Base-by-base conservation (phyloP, 495 filamentous ascomycete species). In the Penicillium cinerascens region DNA sequence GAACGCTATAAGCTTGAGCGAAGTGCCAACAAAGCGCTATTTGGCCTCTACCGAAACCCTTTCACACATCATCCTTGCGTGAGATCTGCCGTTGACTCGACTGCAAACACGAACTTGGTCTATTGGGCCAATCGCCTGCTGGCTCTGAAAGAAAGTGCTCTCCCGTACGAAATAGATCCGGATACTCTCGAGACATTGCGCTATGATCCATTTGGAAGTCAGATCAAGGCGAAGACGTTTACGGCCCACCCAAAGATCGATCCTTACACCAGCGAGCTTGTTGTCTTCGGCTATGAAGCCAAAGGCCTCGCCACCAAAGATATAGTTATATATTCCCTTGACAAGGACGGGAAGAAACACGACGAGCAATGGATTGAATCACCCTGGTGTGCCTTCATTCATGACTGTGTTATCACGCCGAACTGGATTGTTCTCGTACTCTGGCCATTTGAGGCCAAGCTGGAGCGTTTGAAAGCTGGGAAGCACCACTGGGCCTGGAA, bases 191-290 rank as follows among this genome's bases (percentile, higher is more conserved):
- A 82, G 55, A 84, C 81, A 1, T 71, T 73, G 41, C 78, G 79
- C 0, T 55, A 70, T 3, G 77, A 80, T 55, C 72, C 78, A 47
- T 85, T 83, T 41, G 80, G 81, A 44, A 81, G 81, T 2, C 81
- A 84, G 63, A 64, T 83, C 11, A 54, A 59, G 0, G 67, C 65
- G 11, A 67, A 76, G 6, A 83, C 79, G 0, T 83, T 85, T 51
- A 82, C 81, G 0, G 82, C 82, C 1, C 82, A 85, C 54, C 82
- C 82, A 0, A 85, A 85, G 58, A 67, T 82, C 43, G 81, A 83
- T 51, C 82, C 81, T 1, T 66, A 65, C 13, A 83, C 76, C 1
- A 75, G 76, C 10, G 82, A 85, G 60, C 72, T 84, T 70, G 51
- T 82, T 5, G 77, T 73, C 38, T 82, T 80, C 51, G 79, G 77